Base-by-base conservation (phyloP, 371 early-diverging fungal species). In the Mortierella sp. region DNA sequence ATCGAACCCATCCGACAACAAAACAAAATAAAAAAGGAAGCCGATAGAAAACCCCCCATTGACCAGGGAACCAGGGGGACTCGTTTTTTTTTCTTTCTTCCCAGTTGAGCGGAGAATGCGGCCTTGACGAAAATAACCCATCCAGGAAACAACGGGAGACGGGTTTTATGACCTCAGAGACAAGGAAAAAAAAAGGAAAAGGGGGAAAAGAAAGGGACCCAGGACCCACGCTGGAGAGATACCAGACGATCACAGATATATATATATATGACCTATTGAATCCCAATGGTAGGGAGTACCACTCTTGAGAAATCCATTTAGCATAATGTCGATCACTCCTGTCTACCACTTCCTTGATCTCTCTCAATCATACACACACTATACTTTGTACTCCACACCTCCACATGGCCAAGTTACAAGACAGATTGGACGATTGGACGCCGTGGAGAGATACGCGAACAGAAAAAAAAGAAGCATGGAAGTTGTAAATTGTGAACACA, bases 51-150 rank as follows among this genome's bases (percentile, higher is more conserved):
- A 19, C 34, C 58, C 11, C 16, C 14, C 29, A 31, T 26, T 34
- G 48, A 48, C 58, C 4, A 34, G 34, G 10, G 29, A 31, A 58
- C 31, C 7, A 14, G 4, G 34, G 34, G 34, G 7, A 14, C 19
- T 34, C 58, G 34, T 16, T 14, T 19, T 3, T 29, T 19, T 8
- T 8, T 58, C 29, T 19, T 58, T 58, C 58, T 31, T 58, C 58
- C 58, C 58, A 58, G 58, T 31, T 6, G 58, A 58, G 58, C 58
- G 58, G 58, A 34, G 58, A 58, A 58, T 19, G 31, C 31, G 34
- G 14, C n/a, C n/a, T n/a, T n/a, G n/a, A 34, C 58, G 16, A 58
- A 58, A 34, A 58, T 55, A 58, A 53, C 14, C 29, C 52, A 19
- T 34, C 7, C 58, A 58, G 58, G 58, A 58, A 58, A 55, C 26